Base-by-base conservation (phyloP, 2,329 filamentous ascomycete species). In the Monilinia laxa region DNA sequence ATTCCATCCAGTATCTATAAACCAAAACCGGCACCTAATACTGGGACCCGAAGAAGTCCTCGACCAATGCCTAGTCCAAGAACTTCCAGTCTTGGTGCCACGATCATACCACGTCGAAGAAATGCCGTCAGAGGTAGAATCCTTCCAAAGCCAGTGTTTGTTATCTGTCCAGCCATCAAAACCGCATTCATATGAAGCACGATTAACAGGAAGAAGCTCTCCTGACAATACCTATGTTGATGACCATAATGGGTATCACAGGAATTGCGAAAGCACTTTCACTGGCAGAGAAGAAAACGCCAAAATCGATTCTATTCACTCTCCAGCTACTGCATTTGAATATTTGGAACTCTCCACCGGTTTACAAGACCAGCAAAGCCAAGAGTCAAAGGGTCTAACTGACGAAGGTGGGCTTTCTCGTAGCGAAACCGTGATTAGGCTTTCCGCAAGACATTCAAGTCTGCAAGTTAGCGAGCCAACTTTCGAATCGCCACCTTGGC, bases 51-150 rank as follows among this genome's bases (percentile, higher is more conserved):
- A 16, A 31, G 28, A 40, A 62, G 14, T 20, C n/a, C 58, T 51
- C 31, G 31, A 23, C 58, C n/a, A 52, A 35, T 51, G 18, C 45
- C 58, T 40, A 51, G 58, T 23, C 58, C 58, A 18, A 62, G 58
- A 38, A 51, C 14, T 38, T 62, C 58, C 28, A 62, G 58, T n/a
- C 45, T 62, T 38, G 31, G 58, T 62, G 58, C 58, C 9, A 62
- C 58, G 4, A 51, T 52, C 7, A 4, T 16, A 5, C 58, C 58
- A 62, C 47, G 45, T 20, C 45, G 58, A 35, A 51, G 58, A 35
- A 62, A 62, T 52, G 58, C 58, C n/a, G 47, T 62, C n/a, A 47
- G 58, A 38, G 58, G 58, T 38, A 28, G 58, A 18, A 62, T 62
- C 5, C 45, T 62, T 51, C 58, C 45, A 51, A 38, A 40, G 1